Conservation (phyloP, 371 early-diverging fungal genomes). For the Basidiobolus meristosporus region DNA sequence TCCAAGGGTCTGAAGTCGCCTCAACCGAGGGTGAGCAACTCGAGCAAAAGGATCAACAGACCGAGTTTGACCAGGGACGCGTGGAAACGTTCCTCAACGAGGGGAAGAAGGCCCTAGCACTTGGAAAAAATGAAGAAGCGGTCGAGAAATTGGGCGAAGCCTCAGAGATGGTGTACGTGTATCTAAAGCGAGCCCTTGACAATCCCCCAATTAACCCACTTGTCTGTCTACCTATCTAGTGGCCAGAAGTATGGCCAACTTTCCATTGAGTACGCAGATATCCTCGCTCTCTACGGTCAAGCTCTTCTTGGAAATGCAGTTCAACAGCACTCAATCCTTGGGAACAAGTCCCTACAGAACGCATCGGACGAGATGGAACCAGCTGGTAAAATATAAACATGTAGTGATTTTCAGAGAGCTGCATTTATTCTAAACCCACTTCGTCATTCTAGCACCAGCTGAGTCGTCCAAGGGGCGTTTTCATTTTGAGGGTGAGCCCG, state of each 20-base stretch:
- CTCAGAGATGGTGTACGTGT: slow-evolving; percentile 34
- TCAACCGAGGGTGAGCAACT: too few species aligned
- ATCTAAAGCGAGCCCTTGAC: slow-evolving; percentile 1
- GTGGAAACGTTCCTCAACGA: slow-evolving; percentile 21
- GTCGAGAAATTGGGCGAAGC: slow-evolving; percentile 41
- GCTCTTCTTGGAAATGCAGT: slow-evolving; percentile 60
- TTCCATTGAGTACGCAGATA: slow-evolving; percentile 55
- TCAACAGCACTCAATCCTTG: slow-evolving; percentile 49
- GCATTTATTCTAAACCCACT: neutral
- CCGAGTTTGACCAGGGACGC: neutral
- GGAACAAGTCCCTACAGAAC: slow-evolving; percentile 15
- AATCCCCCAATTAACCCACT: neutral
- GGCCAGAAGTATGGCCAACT: slow-evolving; percentile 44
- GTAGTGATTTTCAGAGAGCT: neutral
- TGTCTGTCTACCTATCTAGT: slow-evolving; percentile 12
- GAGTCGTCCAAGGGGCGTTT: neutral
- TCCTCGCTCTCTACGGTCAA: slow-evolving; percentile 54
- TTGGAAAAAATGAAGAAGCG: slow-evolving; percentile 32
- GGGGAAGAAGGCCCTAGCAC: slow-evolving; percentile 37
- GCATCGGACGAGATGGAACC: too few species aligned
- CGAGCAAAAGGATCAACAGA: too few species aligned
- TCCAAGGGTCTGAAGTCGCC: too few species aligned
- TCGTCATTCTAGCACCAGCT: too few species aligned
- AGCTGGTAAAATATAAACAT: neutral
- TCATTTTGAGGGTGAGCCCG: slow-evolving; percentile 15